Conservation (phyloP, 768 basidiomycete species). For the Mycena rosella region DNA sequence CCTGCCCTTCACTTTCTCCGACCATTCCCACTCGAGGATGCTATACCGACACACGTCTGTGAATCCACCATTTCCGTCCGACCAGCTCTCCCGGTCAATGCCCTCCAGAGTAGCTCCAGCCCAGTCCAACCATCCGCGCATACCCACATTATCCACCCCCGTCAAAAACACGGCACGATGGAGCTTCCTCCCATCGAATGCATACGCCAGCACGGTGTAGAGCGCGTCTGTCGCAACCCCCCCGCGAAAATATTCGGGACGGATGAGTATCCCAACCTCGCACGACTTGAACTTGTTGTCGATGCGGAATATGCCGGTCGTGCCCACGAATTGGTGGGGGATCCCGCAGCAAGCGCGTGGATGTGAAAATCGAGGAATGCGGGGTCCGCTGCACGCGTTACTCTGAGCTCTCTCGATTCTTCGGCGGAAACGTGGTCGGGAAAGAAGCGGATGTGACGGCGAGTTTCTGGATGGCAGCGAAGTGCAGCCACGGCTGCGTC, state of each 20-base stretch:
- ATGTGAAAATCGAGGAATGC: constrained; percentile 53
- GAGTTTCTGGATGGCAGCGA: too few relatives aligned
- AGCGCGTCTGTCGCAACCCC: constrained; percentile 61
- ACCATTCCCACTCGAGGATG: constrained; percentile 60
- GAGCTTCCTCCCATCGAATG: constrained; percentile 56
- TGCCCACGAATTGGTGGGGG: constrained; percentile 49
- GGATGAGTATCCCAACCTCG: constrained; percentile 58
- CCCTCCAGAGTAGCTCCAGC: constrained; percentile 55
- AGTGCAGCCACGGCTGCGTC: constrained; percentile 53
- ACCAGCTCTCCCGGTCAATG: constrained; percentile 54
- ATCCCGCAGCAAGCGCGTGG: constrained; percentile 38
- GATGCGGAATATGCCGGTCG: constrained; percentile 54
- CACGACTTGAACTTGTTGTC: constrained; percentile 50
- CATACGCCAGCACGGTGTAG: constrained; percentile 54
- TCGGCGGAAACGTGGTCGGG: constrained; percentile 55
- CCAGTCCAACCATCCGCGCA: constrained; percentile 62
- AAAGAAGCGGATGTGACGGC: constrained; percentile 54
- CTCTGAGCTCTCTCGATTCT: constrained; percentile 51
- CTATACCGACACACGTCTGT: constrained; percentile 56
- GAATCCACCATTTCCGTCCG: constrained; percentile 47
- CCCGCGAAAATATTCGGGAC: constrained; percentile 52
- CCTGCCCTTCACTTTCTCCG: constrained; percentile 41
- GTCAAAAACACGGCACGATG: constrained; percentile 60
- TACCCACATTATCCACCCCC: constrained; percentile 55
- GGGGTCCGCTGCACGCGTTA: constrained; percentile 51